phyloP scores from a whole-genome alignment of 495 filamentous ascomycete species.

The Penicillium daleae region DNA sequence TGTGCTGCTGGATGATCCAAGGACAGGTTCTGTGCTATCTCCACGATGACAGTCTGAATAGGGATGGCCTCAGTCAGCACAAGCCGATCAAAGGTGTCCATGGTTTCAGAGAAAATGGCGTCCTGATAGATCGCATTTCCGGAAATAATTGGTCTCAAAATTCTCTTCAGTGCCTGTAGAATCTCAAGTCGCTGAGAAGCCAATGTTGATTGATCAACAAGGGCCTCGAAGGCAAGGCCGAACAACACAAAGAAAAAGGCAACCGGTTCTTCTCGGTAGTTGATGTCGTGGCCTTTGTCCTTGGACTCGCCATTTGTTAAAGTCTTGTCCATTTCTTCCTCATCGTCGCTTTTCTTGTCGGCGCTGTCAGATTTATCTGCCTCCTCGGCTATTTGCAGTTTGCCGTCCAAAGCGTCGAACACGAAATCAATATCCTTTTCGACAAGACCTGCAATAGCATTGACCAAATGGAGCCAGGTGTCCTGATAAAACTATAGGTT shows the following conservation, averaged over 20 bases:
- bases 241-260: constrained; percentile 99
- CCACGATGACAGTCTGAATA: constrained; percentile 90
- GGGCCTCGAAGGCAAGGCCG: constrained; percentile 92
- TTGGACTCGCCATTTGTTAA: constrained; percentile 43
- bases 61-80: constrained; percentile 86
- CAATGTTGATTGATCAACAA: constrained; percentile 76
- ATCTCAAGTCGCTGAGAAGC: constrained; percentile 87
- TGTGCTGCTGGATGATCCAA: constrained; percentile 89
- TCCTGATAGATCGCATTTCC: constrained; percentile 96
- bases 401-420: constrained; percentile 93
- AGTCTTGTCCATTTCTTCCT: constrained; percentile 50
- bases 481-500: constrained; percentile 83
- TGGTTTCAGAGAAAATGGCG: constrained; percentile 94
- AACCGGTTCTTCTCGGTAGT: constrained; percentile 96
- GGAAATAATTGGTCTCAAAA: constrained; percentile 90
- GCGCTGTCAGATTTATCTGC: constrained; percentile 16
- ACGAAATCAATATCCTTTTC: constrained; percentile 97
- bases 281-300: constrained; percentile 73
- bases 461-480: constrained; percentile 93
- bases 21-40: constrained; percentile 88
- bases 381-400: constrained; percentile 42
- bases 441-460: constrained; percentile 96
- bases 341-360: constrained; percentile 44
- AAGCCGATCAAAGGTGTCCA: constrained; percentile 92
- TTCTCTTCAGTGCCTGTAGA: constrained; percentile 90